A percentile compares a stretch with the other conserved stretches of the same genome.
phyloP scores from a whole-genome alignment of 2,329 filamentous ascomycete genomes.

The Pseudocercospora cruenta region DNA sequence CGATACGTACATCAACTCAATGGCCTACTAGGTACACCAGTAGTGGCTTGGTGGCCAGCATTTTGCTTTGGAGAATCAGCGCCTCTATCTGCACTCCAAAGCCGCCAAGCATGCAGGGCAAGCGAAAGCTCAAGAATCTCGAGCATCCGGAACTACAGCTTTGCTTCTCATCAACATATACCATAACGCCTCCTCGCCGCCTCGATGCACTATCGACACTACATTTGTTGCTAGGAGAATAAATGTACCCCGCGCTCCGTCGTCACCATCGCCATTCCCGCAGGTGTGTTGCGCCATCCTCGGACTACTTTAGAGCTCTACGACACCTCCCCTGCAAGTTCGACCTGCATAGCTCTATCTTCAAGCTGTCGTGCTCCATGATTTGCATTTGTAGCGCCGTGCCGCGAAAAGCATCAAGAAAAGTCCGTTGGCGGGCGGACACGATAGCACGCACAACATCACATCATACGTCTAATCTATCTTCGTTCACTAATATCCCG shows the following conservation, averaged over 20 bases:
- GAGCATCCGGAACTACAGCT: background rate
- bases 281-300: constrained; percentile 13
- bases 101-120: background rate
- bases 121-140: background rate
- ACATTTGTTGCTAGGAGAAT: background rate
- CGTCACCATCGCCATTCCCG: background rate
- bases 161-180: background rate
- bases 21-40: background rate
- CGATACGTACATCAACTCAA: background rate
- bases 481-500: background rate
- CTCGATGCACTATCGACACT: background rate
- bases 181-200: background rate
- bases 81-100: background rate
- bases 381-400: constrained; percentile 7
- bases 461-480: background rate
- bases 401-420: constrained; percentile 16
- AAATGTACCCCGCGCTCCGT: background rate
- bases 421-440: constrained; percentile 12
- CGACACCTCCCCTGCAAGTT: constrained; percentile 15
- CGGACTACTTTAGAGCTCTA: constrained; percentile 10
- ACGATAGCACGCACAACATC: constrained; percentile 1
- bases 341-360: constrained; percentile 4
- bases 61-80: background rate
- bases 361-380: constrained; percentile 14
- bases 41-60: background rate